Conservation (phyloP, 306 rosid genomes). For the Prunus mongolica region DNA sequence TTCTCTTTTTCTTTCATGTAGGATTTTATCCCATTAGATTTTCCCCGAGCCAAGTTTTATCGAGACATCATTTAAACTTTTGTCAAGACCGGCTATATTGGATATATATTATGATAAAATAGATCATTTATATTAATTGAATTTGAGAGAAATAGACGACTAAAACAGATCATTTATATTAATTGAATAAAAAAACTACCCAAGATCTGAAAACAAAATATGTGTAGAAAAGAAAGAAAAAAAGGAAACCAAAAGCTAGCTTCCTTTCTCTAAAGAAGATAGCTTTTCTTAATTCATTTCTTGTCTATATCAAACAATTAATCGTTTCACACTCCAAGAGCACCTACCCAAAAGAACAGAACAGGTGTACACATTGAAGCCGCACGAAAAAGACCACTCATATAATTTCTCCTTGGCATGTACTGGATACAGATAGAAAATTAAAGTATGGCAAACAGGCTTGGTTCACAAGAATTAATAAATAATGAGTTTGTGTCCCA, state of each 20-base stretch:
- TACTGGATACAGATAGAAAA: neutral
- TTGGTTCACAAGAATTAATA: neutral
- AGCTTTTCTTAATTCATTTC: neutral
- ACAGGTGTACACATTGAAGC: neutral
- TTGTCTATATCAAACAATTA: neutral
- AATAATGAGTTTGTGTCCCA: neutral
- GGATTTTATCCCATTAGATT: too few species aligned
- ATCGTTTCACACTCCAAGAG: neutral
- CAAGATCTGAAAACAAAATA: too few species aligned
- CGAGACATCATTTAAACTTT: too few species aligned
- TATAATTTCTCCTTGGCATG: neutral
- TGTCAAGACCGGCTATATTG: too few species aligned
- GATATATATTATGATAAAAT: too few species aligned
- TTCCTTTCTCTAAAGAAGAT: neutral
- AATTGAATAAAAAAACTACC: too few species aligned
- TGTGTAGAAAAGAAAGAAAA: too few species aligned
- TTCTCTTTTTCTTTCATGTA: too few species aligned
- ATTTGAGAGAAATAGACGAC: too few species aligned
- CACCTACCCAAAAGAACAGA: neutral
- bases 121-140: too few species aligned
- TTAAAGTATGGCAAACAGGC: neutral
- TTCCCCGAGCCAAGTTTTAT: fast-evolving
- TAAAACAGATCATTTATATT: too few species aligned
- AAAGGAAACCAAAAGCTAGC: neutral
- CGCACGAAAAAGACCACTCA: neutral